Percentiles rank a stretch among this genome's conserved stretches.
These are phyloP conservation scores for Cyberlindnera japonica DNA, from an alignment of 805 yeast genomes.

Conservation along the genomic window DNA sequence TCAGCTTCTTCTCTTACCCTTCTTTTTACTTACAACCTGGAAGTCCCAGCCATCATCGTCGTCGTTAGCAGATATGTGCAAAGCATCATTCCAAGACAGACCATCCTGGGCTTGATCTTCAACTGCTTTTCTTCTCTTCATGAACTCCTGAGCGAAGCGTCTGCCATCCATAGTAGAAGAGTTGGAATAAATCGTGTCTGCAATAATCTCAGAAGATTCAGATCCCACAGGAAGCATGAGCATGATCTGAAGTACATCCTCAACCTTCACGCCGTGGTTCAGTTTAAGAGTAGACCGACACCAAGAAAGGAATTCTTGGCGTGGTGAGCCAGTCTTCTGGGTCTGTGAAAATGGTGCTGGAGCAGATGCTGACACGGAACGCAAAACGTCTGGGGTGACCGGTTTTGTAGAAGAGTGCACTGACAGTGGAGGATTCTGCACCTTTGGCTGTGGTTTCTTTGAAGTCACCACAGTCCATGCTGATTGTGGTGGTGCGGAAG, in stretches of 20 bases:
- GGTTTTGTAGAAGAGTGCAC: constrained; percentile 16
- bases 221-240: constrained; percentile 71
- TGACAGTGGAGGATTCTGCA: constrained; percentile 8
- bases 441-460: constrained; percentile 18
- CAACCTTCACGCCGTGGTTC: constrained; percentile 70
- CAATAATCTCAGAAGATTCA: constrained; percentile 80
- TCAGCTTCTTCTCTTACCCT: constrained; percentile 42
- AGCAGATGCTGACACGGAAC: constrained; percentile 36
- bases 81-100: constrained; percentile 72
- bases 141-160: constrained; percentile 86
- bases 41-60: constrained; percentile 56
- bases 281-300: constrained; percentile 64
- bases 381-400: constrained; percentile 33
- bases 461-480: constrained; percentile 40
- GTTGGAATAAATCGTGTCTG: constrained; percentile 87
- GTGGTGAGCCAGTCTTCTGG: constrained; percentile 32
- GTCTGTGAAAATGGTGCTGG: constrained; percentile 7
- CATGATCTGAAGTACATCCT: constrained; percentile 76
- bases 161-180: constrained; percentile 92
- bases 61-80: constrained; percentile 38
- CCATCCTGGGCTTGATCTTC: constrained; percentile 51
- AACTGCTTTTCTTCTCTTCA: constrained; percentile 69
- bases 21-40: constrained; percentile 64
- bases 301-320: constrained; percentile 69
- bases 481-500: constrained; percentile 12